phyloP scores from a whole-genome alignment of 805 yeast species.

The Helenozyma rhizophorensis region DNA sequence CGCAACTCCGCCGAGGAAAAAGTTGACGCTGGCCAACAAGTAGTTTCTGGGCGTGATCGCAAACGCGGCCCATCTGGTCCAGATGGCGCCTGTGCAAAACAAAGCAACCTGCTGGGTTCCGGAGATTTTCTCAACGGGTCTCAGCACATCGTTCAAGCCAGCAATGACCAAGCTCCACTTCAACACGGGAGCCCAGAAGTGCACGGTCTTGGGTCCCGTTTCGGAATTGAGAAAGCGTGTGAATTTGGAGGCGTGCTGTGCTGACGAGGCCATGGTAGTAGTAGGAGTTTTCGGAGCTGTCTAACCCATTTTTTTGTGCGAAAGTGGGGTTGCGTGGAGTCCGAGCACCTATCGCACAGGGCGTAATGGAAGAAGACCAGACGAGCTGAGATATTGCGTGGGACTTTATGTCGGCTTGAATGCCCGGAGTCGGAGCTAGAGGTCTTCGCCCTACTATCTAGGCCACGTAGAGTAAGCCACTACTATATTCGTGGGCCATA shows the following conservation, averaged over 20 bases:
- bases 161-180: constrained; percentile 91
- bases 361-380: too few species aligned
- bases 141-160: constrained; percentile 76
- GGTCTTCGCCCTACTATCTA: too few species aligned
- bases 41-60: constrained; percentile 86
- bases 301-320: too few species aligned
- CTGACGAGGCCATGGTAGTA: constrained; percentile 22
- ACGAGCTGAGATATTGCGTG: too few species aligned
- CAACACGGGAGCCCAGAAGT: constrained; percentile 76
- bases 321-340: too few species aligned
- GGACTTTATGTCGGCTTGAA: too few species aligned
- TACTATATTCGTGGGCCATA: too few species aligned
- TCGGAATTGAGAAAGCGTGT: constrained; percentile 72
- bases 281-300: too few species aligned
- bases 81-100: constrained; percentile 85
- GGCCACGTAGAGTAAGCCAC: too few species aligned
- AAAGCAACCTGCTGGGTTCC: constrained; percentile 88
- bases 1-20: constrained; percentile 88
- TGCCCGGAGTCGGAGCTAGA: too few species aligned
- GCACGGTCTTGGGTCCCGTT: constrained; percentile 96
- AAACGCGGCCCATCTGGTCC: constrained; percentile 96
- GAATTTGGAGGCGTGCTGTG: constrained; percentile 49
- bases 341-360: too few species aligned
- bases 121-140: constrained; percentile 89
- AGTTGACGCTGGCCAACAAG: constrained; percentile 87